Percentiles rank a stretch among this genome's conserved stretches.
phyloP scores from a whole-genome alignment of 2,329 filamentous ascomycete species.

The Camillea tinctor region DNA sequence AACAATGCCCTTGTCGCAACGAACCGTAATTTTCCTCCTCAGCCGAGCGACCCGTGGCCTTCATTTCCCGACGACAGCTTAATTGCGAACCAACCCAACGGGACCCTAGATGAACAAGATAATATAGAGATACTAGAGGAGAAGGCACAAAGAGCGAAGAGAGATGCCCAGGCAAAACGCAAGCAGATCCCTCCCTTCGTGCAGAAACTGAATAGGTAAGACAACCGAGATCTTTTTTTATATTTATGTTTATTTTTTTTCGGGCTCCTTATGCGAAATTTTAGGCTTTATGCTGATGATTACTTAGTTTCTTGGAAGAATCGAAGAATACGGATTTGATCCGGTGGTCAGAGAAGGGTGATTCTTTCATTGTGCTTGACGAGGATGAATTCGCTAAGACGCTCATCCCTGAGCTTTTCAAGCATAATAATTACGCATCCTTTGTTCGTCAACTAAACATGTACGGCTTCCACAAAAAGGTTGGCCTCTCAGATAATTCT shows the following conservation, averaged over 20 bases:
- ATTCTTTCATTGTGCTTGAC: conserved; percentile 94
- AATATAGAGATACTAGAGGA: conserved; percentile 78
- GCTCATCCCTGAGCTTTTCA: conserved; percentile 97
- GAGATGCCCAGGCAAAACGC: conserved; percentile 82
- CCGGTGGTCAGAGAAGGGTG: conserved; percentile 93
- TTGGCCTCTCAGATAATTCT: conserved; percentile 91
- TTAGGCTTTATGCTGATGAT: conserved; percentile 6
- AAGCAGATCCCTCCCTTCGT: conserved; percentile 98
- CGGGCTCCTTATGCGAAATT: no score
- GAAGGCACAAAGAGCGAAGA: conserved; percentile 77
- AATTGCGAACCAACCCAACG: conserved; percentile 37
- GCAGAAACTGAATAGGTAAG: conserved; percentile 94
- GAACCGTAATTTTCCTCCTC: conserved; percentile 28
- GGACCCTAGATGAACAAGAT: conserved; percentile 55
- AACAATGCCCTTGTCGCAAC: conserved; percentile 48
- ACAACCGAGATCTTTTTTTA: no score
- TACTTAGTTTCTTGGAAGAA: conserved; percentile 83
- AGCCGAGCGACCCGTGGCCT: conserved; percentile 35
- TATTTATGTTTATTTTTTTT: conserved; percentile 6
- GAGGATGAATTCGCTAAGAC: conserved; percentile 98
- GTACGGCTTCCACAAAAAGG: conserved; percentile 96
- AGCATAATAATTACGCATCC: conserved; percentile 97
- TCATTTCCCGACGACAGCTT: conserved; percentile 45
- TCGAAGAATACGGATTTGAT: conserved; percentile 92
- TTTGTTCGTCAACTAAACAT: conserved; percentile 96